Percentiles rank a stretch among this genome's conserved stretches.
These are phyloP conservation scores for Fraxinus nigra DNA, from an alignment of 305 asterid species.

Conservation along the genomic window DNA sequence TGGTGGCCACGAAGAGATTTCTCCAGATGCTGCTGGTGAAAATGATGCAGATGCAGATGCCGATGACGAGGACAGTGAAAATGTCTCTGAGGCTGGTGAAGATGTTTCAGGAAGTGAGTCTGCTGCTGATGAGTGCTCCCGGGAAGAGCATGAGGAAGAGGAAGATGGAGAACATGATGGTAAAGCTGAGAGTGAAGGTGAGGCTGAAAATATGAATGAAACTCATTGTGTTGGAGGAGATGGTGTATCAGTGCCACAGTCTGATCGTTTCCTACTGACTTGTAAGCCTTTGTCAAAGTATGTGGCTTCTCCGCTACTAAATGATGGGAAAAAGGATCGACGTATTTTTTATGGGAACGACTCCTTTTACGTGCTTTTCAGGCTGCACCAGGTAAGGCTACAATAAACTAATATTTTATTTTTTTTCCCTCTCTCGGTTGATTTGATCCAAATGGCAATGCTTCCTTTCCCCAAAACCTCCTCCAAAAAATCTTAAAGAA, in stretches of 20 bases:
- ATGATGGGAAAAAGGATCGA: constrained; percentile 39
- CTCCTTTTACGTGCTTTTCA: constrained; percentile 75
- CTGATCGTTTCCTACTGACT: constrained; percentile 59
- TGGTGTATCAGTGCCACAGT: constrained; percentile 47
- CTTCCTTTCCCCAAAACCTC: not conserved
- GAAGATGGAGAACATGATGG: constrained; percentile 74
- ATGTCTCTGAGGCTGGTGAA: constrained; percentile 76
- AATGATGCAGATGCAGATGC: constrained; percentile 64
- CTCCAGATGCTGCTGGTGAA: constrained; percentile 71
- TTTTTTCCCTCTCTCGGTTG: not conserved
- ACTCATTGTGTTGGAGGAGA: constrained; percentile 4
- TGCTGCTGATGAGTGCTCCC: constrained; percentile 84
- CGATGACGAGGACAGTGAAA: constrained; percentile 87
- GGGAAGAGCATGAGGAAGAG: constrained; percentile 83
- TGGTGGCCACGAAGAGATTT: constrained; percentile 43
- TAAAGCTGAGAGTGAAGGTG: constrained; percentile 96
- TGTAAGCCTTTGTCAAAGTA: constrained; percentile 84
- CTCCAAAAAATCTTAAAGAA: not conserved
- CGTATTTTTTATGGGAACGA: constrained; percentile 88
- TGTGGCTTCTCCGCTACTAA: constrained; percentile 42
- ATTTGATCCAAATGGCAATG: not conserved
- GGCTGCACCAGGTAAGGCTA: constrained; percentile 88
- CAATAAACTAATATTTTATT: not conserved
- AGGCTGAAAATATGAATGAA: constrained; percentile 77
- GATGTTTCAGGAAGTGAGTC: constrained; percentile 94